Evolutionary conservation across 2,329 filamentous ascomycete genomes (phyloP).

Genomic region (Claviceps monticola): DNA sequence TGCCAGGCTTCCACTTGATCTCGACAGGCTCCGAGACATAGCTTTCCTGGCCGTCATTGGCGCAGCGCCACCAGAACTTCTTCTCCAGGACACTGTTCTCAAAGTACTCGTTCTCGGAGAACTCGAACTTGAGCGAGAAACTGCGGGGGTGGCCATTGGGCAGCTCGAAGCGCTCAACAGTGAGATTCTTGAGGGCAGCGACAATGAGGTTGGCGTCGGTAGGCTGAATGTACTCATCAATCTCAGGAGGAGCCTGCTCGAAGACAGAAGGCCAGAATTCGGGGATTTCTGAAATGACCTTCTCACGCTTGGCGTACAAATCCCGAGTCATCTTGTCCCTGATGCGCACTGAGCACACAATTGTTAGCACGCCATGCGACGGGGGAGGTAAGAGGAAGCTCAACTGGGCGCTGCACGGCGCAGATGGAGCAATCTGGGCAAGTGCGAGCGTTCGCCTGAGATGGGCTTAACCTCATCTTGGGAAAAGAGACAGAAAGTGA

Average conservation of each 20-base stretch:
- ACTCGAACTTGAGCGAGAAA: constrained; percentile 64
- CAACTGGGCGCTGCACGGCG: not conserved
- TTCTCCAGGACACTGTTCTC: constrained; percentile 69
- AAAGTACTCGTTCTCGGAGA: constrained; percentile 71
- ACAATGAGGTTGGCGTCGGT: constrained; percentile 63
- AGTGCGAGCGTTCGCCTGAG: not conserved
- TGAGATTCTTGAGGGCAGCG: constrained; percentile 51
- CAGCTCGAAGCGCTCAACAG: constrained; percentile 71
- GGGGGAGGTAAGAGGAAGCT: no score
- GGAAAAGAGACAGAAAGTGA: not conserved
- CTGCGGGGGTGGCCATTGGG: constrained; percentile 66
- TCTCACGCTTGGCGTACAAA: constrained; percentile 64
- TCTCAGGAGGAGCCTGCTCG: constrained; percentile 70
- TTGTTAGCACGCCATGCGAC: not conserved
- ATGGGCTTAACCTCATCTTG: not conserved
- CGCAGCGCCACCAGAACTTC: constrained; percentile 75
- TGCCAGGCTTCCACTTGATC: constrained; percentile 69
- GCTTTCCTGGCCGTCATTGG: constrained; percentile 54
- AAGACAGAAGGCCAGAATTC: constrained; percentile 94
- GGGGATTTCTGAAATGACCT: constrained; percentile 56
- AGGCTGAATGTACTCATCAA: constrained; percentile 80
- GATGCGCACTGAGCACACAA: constrained; percentile 45
- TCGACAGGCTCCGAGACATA: constrained; percentile 80
- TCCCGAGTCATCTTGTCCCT: constrained; percentile 34
- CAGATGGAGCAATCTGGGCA: not conserved